A percentile compares a stretch with the other conserved stretches of the same genome.
Conservation (phyloP, 2,329 filamentous ascomycete species). For the Trichoderma semiorbis region DNA sequence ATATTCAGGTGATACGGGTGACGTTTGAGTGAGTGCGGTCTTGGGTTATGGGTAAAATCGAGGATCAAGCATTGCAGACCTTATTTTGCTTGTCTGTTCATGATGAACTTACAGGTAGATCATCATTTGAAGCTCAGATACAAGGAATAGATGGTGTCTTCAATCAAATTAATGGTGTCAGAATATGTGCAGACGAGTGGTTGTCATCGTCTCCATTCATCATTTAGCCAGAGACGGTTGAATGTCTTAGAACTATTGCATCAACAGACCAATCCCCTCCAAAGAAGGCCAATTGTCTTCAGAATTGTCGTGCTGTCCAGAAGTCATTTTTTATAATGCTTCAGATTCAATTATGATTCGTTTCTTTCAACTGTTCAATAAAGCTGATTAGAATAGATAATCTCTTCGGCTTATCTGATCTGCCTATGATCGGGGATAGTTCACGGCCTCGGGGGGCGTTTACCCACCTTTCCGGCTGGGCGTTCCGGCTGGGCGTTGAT, state of each 20-base stretch:
- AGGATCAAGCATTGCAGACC: background rate
- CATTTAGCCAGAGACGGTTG: background rate
- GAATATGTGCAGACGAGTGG: background rate
- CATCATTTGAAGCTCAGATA: background rate
- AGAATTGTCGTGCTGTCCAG: background rate
- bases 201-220: background rate
- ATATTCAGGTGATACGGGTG: slow-evolving; percentile 36
- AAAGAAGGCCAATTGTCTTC: background rate
- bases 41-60: background rate
- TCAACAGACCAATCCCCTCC: background rate
- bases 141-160: background rate
- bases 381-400: background rate
- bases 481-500: background rate
- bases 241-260: background rate
- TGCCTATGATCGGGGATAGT: background rate
- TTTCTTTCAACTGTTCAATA: background rate
- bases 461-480: background rate
- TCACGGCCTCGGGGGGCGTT: background rate
- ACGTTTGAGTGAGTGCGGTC: slow-evolving; percentile 23
- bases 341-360: background rate
- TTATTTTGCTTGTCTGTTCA: too few relatives aligned
- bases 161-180: background rate
- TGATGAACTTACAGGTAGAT: too few relatives aligned
- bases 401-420: background rate
- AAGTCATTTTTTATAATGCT: background rate